Conservation (phyloP, 2,329 filamentous ascomycete species). For the Fusarium longipes region DNA sequence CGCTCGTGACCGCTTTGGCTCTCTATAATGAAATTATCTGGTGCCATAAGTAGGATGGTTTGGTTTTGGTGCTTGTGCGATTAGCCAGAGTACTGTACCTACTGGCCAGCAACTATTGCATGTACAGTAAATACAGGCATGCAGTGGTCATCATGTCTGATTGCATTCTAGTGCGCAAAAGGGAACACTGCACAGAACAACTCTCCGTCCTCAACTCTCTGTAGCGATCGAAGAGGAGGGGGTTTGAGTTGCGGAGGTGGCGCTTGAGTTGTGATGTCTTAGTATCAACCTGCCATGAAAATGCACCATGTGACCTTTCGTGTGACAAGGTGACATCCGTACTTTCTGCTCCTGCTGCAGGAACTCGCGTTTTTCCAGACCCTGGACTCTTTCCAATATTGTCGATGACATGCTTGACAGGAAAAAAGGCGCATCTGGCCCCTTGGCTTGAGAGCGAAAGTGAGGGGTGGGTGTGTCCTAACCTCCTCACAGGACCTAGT, state of each 20-base stretch:
- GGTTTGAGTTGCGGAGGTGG: slow-evolving; percentile 34
- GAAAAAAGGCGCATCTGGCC: slow-evolving; percentile 31
- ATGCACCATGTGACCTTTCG: slow-evolving; percentile 36
- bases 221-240: background rate
- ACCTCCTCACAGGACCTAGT: slow-evolving; percentile 37
- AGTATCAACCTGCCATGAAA: background rate
- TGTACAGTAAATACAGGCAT: too few species aligned
- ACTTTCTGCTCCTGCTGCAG: slow-evolving; percentile 21
- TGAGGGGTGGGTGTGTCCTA: slow-evolving; percentile 32
- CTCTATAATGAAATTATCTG: background rate
- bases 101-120: too few species aligned
- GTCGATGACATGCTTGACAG: slow-evolving; percentile 30
- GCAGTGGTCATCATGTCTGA: slow-evolving; percentile 10
- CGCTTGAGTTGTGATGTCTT: slow-evolving; percentile 28
- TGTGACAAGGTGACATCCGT: slow-evolving; percentile 25
- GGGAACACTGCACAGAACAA: slow-evolving; percentile 31
- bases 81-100: background rate
- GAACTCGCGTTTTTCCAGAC: slow-evolving; percentile 29
- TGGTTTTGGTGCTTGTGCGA: slow-evolving; percentile 8
- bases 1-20: slow-evolving; percentile 20
- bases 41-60: slow-evolving; percentile 2
- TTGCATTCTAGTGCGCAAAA: slow-evolving; percentile 24
- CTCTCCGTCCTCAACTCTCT: slow-evolving; percentile 3
- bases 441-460: background rate
- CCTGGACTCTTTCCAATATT: slow-evolving; percentile 16